These are phyloP conservation scores for Rhodomyrtus psidioides DNA, from an alignment of 441 rosid species.

Conservation along the genomic window DNA sequence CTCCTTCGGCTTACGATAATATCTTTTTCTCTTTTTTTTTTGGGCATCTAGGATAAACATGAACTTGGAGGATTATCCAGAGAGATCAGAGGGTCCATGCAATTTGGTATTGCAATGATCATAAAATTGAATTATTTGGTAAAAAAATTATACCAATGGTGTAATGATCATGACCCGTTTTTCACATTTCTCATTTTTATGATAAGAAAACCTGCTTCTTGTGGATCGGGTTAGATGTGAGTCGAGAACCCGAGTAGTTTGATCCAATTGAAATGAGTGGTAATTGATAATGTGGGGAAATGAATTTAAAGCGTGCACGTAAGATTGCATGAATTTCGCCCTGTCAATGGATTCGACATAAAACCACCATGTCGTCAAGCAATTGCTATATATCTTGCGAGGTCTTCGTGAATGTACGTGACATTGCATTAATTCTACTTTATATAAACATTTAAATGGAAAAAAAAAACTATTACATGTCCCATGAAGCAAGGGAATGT, in stretches of 20 bases:
- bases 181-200: not conserved
- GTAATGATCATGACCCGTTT: not conserved
- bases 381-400: not conserved
- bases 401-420: not conserved
- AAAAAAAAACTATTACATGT: not conserved
- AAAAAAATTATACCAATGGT: not conserved
- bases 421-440: not conserved
- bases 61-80: not conserved
- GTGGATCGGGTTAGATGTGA: too few relatives aligned
- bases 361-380: not conserved
- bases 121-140: not conserved
- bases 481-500: not conserved
- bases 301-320: not conserved
- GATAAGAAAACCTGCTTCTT: not conserved
- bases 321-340: not conserved
- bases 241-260: not conserved
- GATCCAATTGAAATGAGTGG: not conserved
- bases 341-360: not conserved
- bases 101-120: not conserved
- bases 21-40: too few relatives aligned
- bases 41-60: not conserved
- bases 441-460: not conserved
- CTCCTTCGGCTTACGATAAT: not conserved
- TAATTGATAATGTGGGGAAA: not conserved
- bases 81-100: not conserved